Base-by-base conservation (phyloP, 768 basidiomycete species). In the Sporobolomyces pararoseus region DNA sequence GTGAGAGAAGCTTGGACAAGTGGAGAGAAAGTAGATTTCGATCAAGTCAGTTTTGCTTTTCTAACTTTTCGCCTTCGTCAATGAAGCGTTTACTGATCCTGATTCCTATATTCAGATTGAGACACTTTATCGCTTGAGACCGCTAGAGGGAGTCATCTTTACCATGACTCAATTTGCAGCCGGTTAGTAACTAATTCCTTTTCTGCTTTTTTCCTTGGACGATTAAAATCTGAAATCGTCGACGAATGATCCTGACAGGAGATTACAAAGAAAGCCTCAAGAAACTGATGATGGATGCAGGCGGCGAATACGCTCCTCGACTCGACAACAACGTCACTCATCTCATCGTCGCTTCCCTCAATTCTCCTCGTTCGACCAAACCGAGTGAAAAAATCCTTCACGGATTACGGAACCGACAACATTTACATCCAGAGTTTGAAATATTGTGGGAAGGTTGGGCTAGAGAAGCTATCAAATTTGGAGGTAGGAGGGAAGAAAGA, bases 401-500 rank as follows among this genome's bases (percentile, higher is more conserved):
- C 34, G 71, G 53, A 7, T 57, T 29, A 14, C 27, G 29, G 7
- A 44, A 29, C 61, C 34, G 23, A 7, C 1, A 31, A 7, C 21
- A 9, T 9, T 31, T 70, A 3, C 42, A 62, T 31, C 53, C 64
- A 1, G 19, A 37, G 2, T n/a, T 72, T 39, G 21, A 13, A 17
- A 53, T 62, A 46, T 58, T 72, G 19, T 72, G 71, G 71, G 71
- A 72, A 37, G 71, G 71, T 14, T 72, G 71, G 71, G 59, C 63
- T 39, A 17, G 52, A 21, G 71, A 68, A 37, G 66, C 66, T 4
- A 29, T 65, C 59, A 44, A 37, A 37, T 55, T 50, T 23, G 71
- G 71, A 7, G 71, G 66, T 2, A 32, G 37, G 29, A 47, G 66
- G 17, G 14, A 14, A 29, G 49, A 39, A 12, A 21, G 66, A 2